Evolutionary conservation across 2,329 filamentous ascomycete genomes (phyloP).

Genomic region (Byssoonygena ceratinophila): DNA sequence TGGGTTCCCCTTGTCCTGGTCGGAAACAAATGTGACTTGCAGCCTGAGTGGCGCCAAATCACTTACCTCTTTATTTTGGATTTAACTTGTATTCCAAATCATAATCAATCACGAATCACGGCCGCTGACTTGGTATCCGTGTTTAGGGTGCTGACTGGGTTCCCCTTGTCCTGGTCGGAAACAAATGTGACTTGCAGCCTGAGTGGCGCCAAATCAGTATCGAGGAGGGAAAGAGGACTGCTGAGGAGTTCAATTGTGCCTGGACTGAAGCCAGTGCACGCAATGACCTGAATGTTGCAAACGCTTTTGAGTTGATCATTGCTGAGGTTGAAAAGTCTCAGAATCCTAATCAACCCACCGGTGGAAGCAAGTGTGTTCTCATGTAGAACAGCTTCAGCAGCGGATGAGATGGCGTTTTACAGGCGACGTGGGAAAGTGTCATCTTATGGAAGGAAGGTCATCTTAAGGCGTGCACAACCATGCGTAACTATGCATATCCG

Average conservation of each 20-base stretch:
- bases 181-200: slow-evolving; percentile 87
- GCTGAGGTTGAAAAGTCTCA: slow-evolving; percentile 89
- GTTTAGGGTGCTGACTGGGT: slow-evolving; percentile 77
- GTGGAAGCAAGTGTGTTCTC: slow-evolving; percentile 66
- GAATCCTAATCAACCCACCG: slow-evolving; percentile 74
- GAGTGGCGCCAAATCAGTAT: slow-evolving; percentile 84
- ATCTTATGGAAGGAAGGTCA: not conserved
- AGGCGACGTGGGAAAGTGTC: not conserved
- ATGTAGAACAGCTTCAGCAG: slow-evolving; percentile 50
- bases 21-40: slow-evolving; percentile 92
- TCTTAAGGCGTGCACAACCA: not conserved
- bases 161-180: slow-evolving; percentile 87
- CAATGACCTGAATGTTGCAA: slow-evolving; percentile 86
- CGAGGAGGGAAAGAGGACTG: slow-evolving; percentile 75
- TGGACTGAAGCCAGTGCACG: slow-evolving; percentile 92
- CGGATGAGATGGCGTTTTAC: not conserved
- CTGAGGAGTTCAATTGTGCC: slow-evolving; percentile 78
- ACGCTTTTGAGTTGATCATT: slow-evolving; percentile 89
- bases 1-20: slow-evolving; percentile 89
- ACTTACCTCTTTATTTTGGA: too few species aligned
- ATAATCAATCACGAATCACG: not conserved
- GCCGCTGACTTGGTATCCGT: not conserved
- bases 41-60: slow-evolving; percentile 87
- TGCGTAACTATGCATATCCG: slow-evolving; percentile 7
- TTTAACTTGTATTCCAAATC: slow-evolving; percentile 3